phyloP scores from a whole-genome alignment of 352 stramenopile species.

The Globisporangium viniferum region DNA sequence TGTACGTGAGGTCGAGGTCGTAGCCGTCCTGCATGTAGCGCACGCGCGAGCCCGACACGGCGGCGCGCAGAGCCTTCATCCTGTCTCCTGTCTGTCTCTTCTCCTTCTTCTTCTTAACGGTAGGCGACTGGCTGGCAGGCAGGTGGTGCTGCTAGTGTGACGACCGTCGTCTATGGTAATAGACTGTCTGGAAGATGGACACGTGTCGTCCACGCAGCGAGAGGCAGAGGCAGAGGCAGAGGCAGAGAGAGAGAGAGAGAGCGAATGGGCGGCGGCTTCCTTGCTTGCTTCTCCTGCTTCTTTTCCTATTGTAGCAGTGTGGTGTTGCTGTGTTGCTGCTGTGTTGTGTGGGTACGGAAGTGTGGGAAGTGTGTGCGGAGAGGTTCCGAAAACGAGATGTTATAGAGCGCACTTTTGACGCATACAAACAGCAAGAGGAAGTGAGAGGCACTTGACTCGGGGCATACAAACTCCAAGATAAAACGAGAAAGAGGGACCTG shows the following conservation, averaged over 20 bases:
- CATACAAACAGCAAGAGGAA: not conserved
- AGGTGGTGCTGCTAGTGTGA: not conserved
- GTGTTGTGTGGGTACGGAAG: conserved; percentile 1
- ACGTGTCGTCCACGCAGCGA: not conserved
- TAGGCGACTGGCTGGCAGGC: not conserved
- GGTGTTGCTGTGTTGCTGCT: not conserved
- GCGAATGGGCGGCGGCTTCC: not conserved
- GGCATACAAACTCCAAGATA: not conserved
- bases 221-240: conserved; percentile 1
- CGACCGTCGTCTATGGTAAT: not conserved
- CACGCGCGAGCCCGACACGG: conserved; percentile 77
- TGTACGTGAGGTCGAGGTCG: conserved; percentile 86
- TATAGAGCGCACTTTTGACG: not conserved
- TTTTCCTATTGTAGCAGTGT: not conserved
- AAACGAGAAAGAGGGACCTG: not conserved
- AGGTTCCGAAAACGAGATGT: conserved; percentile 7
- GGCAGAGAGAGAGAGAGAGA: not conserved
- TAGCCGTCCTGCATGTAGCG: conserved; percentile 82
- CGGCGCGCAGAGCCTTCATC: conserved; percentile 80
- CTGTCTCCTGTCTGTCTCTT: not conserved
- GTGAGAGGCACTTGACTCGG: not conserved
- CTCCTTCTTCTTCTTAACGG: not conserved
- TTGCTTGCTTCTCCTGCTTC: not conserved
- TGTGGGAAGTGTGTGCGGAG: not conserved
- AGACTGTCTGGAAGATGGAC: not conserved